phyloP scores from a whole-genome alignment of 2,329 filamentous ascomycete genomes.

The Aureobasidium sp. region DNA sequence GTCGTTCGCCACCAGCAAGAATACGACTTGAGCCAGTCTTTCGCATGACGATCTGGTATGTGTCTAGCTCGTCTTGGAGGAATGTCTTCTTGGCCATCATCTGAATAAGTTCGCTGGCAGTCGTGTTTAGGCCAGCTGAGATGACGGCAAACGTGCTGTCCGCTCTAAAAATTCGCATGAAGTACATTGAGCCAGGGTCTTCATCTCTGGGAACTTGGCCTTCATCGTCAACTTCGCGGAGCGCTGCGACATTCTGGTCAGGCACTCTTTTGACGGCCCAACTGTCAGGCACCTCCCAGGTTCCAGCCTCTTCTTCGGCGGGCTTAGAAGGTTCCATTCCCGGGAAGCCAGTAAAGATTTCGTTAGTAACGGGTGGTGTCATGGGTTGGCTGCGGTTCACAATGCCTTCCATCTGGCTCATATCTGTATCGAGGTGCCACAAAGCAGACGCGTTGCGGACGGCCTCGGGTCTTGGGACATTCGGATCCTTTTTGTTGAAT shows the following conservation, averaged over 20 bases:
- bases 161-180: conserved; percentile 88
- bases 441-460: conserved; percentile 37
- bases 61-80: conserved; percentile 78
- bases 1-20: conserved; percentile 67
- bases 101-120: conserved; percentile 80
- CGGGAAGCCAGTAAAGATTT: conserved; percentile 36
- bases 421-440: conserved; percentile 77
- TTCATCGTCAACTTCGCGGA: conserved; percentile 59
- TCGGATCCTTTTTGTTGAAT: conserved; percentile 37
- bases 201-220: conserved; percentile 57
- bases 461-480: conserved; percentile 28
- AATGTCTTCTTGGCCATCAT: conserved; percentile 93
- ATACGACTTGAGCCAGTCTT: conserved; percentile 87
- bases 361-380: conserved; percentile 51
- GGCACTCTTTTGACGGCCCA: conserved; percentile 77
- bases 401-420: conserved; percentile 88
- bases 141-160: conserved; percentile 93
- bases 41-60: conserved; percentile 91
- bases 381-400: conserved; percentile 51
- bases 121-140: conserved; percentile 73
- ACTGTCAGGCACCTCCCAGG: conserved; percentile 92
- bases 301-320: conserved; percentile 31
- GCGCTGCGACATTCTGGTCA: conserved; percentile 52
- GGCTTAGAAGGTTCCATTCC: conserved; percentile 15
- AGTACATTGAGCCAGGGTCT: conserved; percentile 70